Conservation (phyloP, 2,329 filamentous ascomycete species). For the Neoarthrinium moseri region DNA sequence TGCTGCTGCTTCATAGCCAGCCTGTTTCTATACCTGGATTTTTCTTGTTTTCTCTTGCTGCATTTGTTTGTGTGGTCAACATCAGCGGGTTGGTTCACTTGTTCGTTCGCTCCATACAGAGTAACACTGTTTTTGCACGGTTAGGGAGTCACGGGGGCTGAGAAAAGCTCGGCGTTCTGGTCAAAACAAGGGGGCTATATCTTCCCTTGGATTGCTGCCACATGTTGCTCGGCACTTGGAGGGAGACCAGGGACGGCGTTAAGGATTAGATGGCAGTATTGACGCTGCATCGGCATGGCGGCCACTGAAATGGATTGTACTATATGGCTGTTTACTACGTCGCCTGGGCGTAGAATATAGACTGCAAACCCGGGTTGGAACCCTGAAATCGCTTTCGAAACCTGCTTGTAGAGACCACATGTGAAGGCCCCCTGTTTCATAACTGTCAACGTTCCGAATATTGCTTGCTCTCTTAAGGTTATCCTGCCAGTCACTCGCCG, state of each 20-base stretch:
- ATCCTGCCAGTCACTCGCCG: too few relatives aligned
- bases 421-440: too few relatives aligned
- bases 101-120: constrained; percentile 8
- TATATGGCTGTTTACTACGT: constrained; percentile 3
- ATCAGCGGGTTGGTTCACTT: background rate
- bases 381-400: too few relatives aligned
- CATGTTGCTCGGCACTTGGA: background rate
- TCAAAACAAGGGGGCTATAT: constrained; percentile 8
- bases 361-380: too few relatives aligned
- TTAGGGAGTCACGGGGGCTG: constrained; percentile 15
- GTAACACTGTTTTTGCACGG: constrained; percentile 6
- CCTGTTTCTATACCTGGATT: too few relatives aligned
- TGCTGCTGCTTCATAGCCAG: constrained; percentile 37
- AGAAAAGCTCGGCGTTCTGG: constrained; percentile 30
- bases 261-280: constrained; percentile 6
- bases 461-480: too few relatives aligned
- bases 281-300: constrained; percentile 10
- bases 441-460: too few relatives aligned
- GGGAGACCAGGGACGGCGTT: constrained; percentile 8
- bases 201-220: constrained; percentile 2
- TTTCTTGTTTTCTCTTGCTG: background rate
- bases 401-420: too few relatives aligned
- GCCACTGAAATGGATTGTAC: constrained; percentile 4
- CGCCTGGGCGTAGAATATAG: too few relatives aligned
- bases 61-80: constrained; percentile 1